Evolutionary conservation across 2,329 filamentous ascomycete species (phyloP).

Genomic region (Xylariales sp.): DNA sequence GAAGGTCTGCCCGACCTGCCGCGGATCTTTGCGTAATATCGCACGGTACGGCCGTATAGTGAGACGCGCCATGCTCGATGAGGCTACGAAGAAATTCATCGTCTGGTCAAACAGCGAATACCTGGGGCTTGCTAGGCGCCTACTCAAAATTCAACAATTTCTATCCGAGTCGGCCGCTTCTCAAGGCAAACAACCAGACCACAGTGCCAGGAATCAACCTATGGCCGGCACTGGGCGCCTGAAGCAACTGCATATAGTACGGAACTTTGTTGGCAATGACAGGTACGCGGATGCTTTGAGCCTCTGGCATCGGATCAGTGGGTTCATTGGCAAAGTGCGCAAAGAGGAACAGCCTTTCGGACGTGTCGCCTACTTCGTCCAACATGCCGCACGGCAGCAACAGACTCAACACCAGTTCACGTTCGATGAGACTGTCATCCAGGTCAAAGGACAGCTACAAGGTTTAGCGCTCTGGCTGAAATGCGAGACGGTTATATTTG

Average conservation of each 20-base stretch:
- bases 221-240: constrained; percentile 8
- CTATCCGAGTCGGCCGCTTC: too few relatives aligned
- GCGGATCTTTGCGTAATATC: constrained; percentile 52
- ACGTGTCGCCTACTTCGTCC: constrained; percentile 39
- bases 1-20: constrained; percentile 55
- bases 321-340: constrained; percentile 25
- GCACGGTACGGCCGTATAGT: constrained; percentile 59
- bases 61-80: constrained; percentile 54
- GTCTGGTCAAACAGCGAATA: constrained; percentile 42
- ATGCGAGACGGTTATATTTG: constrained; percentile 1
- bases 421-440: constrained; percentile 5
- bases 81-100: constrained; percentile 62
- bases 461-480: constrained; percentile 1
- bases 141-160: too few relatives aligned
- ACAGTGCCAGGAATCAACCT: too few relatives aligned
- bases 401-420: constrained; percentile 24
- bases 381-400: constrained; percentile 30
- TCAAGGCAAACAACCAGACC: too few relatives aligned
- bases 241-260: constrained; percentile 14
- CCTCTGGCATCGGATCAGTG: constrained; percentile 15
- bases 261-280: constrained; percentile 13
- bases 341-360: constrained; percentile 46
- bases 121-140: constrained; percentile 36
- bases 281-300: constrained; percentile 20
- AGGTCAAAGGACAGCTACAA: constrained; percentile 7